These are phyloP conservation scores for Annulohypoxylon stygium DNA, from an alignment of 495 filamentous ascomycete genomes.

Conservation along the genomic window DNA sequence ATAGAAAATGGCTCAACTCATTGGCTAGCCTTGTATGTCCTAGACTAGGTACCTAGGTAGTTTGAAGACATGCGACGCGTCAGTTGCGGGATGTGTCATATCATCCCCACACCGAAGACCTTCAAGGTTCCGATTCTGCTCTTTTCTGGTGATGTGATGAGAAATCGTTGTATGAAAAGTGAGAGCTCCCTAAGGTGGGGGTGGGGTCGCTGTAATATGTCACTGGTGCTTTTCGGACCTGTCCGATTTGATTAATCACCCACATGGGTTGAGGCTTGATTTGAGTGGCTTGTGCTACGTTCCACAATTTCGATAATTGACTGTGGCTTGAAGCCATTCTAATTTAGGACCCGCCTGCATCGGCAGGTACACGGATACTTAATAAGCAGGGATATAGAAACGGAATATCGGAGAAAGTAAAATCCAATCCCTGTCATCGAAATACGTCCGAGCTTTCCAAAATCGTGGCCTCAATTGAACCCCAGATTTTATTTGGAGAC, in stretches of 20 bases:
- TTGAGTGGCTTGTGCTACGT: not conserved
- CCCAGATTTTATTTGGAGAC: conserved; percentile 40
- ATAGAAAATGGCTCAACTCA: conserved; percentile 45
- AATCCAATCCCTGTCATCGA: not conserved
- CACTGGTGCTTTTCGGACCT: conserved; percentile 26
- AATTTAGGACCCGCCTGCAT: not conserved
- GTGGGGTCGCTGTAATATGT: not conserved
- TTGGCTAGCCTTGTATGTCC: conserved; percentile 39
- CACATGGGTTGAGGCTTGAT: conserved; percentile 21
- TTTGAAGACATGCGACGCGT: conserved; percentile 29
- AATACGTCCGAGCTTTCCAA: conserved; percentile 41
- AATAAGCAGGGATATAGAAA: not conserved
- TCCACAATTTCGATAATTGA: not conserved
- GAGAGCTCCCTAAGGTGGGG: not conserved
- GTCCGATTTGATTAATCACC: conserved; percentile 17
- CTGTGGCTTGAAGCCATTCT: not conserved
- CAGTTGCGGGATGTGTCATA: conserved; percentile 39
- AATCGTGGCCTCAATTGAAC: conserved; percentile 58
- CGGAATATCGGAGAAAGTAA: conserved; percentile 43
- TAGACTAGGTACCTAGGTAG: not conserved
- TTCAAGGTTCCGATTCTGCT: conserved; percentile 10
- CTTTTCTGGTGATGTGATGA: conserved; percentile 5
- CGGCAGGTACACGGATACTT: not conserved
- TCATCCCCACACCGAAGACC: conserved; percentile 34
- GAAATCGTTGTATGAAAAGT: not conserved